Percentiles rank a stretch among this genome's conserved stretches.
These are phyloP conservation scores for Peltaster fructicola DNA, from an alignment of 2,329 filamentous ascomycete genomes.

Conservation along the genomic window DNA sequence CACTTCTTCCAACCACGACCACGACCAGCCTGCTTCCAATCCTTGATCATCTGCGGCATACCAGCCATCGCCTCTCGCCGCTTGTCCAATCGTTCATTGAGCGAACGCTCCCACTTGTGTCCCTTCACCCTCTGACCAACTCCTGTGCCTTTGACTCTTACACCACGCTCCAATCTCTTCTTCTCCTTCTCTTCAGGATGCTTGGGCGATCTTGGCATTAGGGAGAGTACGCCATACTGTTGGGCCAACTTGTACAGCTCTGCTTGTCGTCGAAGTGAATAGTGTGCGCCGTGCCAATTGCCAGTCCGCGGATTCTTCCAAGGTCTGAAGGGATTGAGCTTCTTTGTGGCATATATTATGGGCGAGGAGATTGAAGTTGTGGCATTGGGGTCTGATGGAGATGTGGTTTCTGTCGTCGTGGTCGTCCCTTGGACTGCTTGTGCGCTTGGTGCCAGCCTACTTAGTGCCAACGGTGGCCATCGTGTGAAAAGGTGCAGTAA, in stretches of 20 bases:
- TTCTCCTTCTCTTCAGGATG: conserved; percentile 44
- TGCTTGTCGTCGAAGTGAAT: conserved; percentile 73
- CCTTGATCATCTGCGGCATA: conserved; percentile 80
- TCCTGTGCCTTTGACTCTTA: conserved; percentile 83
- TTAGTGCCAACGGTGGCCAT: conserved; percentile 49
- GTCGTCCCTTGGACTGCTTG: conserved; percentile 17
- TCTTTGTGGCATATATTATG: conserved; percentile 25
- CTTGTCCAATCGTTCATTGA: conserved; percentile 70
- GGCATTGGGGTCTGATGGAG: conserved; percentile 26
- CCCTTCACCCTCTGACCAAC: conserved; percentile 81
- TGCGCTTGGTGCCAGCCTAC: conserved; percentile 2
- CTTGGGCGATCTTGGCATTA: conserved; percentile 18
- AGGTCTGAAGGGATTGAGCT: conserved; percentile 65
- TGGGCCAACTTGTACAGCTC: conserved; percentile 75
- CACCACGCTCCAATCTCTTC: conserved; percentile 57
- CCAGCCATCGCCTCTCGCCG: conserved; percentile 81
- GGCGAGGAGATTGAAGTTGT: conserved; percentile 14
- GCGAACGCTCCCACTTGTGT: conserved; percentile 74
- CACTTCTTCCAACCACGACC: conserved; percentile 60
- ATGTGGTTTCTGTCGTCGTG: conserved; percentile 23
- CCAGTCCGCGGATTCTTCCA: conserved; percentile 63
- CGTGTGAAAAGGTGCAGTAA: conserved; percentile 76
- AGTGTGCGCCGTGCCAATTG: conserved; percentile 67
- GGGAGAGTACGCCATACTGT: conserved; percentile 26
- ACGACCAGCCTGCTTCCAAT: conserved; percentile 84